Evolutionary conservation across 306 rosid species (phyloP).

Genomic region (Vicia sativa): DNA sequence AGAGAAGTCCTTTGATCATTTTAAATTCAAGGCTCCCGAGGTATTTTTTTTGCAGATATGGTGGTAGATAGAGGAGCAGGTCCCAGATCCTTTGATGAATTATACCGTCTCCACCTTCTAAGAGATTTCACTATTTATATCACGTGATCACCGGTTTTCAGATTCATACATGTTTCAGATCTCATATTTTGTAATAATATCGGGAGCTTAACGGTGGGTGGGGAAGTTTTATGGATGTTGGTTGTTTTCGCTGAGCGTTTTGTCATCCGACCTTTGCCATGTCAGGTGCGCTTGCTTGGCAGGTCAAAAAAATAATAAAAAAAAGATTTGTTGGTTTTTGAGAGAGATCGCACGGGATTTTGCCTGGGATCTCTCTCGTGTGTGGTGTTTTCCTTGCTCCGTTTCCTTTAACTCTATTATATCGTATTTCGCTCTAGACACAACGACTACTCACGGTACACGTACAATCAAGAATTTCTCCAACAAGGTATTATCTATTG

Average conservation of each 20-base stretch:
- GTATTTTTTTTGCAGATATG: constrained; percentile 40
- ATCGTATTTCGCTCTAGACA: too few relatives aligned
- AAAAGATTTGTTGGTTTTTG: constrained; percentile 48
- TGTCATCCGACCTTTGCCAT: constrained; percentile 99
- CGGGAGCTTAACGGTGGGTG: constrained; percentile 3
- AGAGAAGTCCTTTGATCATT: not conserved
- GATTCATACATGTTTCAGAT: not conserved
- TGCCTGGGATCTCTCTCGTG: constrained; percentile 72
- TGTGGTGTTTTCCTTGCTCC: constrained; percentile 53
- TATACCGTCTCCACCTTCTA: fast-evolving
- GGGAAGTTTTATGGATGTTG: constrained; percentile 53
- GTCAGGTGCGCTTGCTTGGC: constrained; percentile 99
- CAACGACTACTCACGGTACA: not conserved
- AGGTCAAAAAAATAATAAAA: constrained; percentile 65
- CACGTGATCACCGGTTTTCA: not conserved
- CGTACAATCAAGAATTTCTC: not conserved
- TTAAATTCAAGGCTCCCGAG: constrained; percentile 12
- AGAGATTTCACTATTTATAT: not conserved
- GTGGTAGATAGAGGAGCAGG: not conserved
- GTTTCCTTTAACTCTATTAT: not conserved
- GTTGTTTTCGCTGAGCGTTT: constrained; percentile 35
- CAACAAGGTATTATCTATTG: too few relatives aligned
- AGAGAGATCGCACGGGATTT: constrained; percentile 75
- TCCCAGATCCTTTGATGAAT: not conserved
- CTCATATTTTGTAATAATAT: constrained; percentile 22